A percentile compares a stretch with the other conserved stretches of the same genome.
phyloP scores from a whole-genome alignment of 2,329 filamentous ascomycete species.

The Capronia epimyces region DNA sequence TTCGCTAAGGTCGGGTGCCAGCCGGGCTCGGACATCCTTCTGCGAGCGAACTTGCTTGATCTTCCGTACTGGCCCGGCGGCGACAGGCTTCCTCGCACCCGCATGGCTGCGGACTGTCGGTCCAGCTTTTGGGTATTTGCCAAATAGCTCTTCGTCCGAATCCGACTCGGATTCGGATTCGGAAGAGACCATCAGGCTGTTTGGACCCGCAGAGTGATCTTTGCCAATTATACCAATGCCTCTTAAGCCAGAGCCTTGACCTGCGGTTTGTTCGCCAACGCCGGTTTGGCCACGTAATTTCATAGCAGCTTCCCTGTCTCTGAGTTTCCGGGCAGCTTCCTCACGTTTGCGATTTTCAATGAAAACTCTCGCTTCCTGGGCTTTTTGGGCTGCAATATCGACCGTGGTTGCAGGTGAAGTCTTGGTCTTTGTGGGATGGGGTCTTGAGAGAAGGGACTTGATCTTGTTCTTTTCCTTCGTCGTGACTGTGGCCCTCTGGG shows the following conservation, averaged over 20 bases:
- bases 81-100: slow-evolving; percentile 28
- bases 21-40: slow-evolving; percentile 88
- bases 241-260: slow-evolving; percentile 72
- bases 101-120: slow-evolving; percentile 47
- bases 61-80: slow-evolving; percentile 73
- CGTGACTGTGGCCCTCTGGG: slow-evolving; percentile 9
- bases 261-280: slow-evolving; percentile 53
- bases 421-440: slow-evolving; percentile 13
- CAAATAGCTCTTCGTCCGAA: slow-evolving; percentile 65
- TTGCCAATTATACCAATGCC: slow-evolving; percentile 70
- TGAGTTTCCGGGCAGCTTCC: slow-evolving; percentile 66
- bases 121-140: slow-evolving; percentile 41
- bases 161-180: slow-evolving; percentile 70
- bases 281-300: slow-evolving; percentile 55
- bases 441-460: slow-evolving; percentile 14
- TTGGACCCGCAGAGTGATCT: slow-evolving; percentile 62
- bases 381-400: slow-evolving; percentile 23
- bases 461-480: slow-evolving; percentile 22
- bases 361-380: slow-evolving; percentile 51
- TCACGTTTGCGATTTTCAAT: slow-evolving; percentile 69
- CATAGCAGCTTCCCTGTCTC: slow-evolving; percentile 67
- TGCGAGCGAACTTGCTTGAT: slow-evolving; percentile 70
- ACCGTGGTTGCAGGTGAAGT: slow-evolving; percentile 27
- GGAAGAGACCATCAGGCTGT: slow-evolving; percentile 80
- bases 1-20: slow-evolving; percentile 80